Base-by-base conservation (phyloP, 2,329 filamentous ascomycete species). In the Trichoderma pleuroti region DNA sequence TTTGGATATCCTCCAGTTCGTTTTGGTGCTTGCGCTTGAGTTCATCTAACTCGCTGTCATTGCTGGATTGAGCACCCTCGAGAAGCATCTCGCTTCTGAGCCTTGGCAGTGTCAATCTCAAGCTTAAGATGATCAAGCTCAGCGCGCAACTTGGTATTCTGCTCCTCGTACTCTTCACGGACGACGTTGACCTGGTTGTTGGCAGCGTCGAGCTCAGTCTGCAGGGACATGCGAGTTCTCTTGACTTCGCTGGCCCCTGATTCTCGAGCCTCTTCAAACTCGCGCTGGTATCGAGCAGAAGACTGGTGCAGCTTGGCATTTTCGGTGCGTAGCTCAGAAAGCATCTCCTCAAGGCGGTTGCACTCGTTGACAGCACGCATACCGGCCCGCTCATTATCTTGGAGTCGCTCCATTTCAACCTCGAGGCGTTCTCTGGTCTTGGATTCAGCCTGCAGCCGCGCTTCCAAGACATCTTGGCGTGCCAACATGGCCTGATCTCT, bases 101-200 rank as follows among this genome's bases (percentile, higher is more conserved):
- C 93, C 78, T 92, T 94, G 70, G 90, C 87, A 4, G 92, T 94
- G 76, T 97, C 93, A 11, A 90, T 88, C 73, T 97, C 93, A 77
- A 96, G 85, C 77, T 87, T 91, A 70, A 92, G 86, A 75, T 91
- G 90, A 73, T 97, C 93, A 56, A 97, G 83, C 78, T 97, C 92
- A 24, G 86, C 83, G 67, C 93, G 90, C 32, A 94, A 83, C 76
- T 90, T 90, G 30, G 86, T 82, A 72, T 96, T 87, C 78, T 97
- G 92, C 71, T 91, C 90, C 78, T 97, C 94, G 12, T 97, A 87
- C 76, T 95, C 92, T 60, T 92, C 89, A 66, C 93, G 91, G 32
- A 95, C 90, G 68, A 92, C 87, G 76, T 97, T 95, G 80, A 95
- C 92, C 76, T 97, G 91, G 78, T 93, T 90, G 77, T 94, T 96